phyloP scores from a whole-genome alignment of 108 stramenopile species.

The Skeletonema costatum region DNA sequence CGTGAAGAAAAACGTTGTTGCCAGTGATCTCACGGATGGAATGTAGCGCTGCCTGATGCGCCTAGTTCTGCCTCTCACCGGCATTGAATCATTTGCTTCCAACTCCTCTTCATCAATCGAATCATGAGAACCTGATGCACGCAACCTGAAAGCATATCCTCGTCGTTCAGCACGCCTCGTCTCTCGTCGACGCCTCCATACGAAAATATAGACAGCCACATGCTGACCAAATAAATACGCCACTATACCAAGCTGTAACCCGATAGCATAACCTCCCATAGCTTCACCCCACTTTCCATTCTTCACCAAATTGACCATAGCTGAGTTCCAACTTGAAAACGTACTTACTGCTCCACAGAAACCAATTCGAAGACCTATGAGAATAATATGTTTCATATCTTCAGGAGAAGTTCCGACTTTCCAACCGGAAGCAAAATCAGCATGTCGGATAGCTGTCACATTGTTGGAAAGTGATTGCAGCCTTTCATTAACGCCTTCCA shows the following conservation, averaged over 20 bases:
- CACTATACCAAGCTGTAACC: slow-evolving; percentile 76
- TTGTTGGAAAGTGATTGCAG: slow-evolving; percentile 48
- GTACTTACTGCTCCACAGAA: slow-evolving; percentile 82
- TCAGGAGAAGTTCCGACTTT: slow-evolving; percentile 79
- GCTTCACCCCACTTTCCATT: slow-evolving; percentile 68
- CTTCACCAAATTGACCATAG: slow-evolving; percentile 69
- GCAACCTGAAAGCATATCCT: slow-evolving; percentile 77
- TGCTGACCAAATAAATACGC: slow-evolving; percentile 84
- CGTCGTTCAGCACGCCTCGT: slow-evolving; percentile 57
- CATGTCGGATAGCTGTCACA: slow-evolving; percentile 53
- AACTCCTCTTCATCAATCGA: slow-evolving; percentile 12
- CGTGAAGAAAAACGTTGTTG: slow-evolving; percentile 71
- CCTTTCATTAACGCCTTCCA: slow-evolving; percentile 10
- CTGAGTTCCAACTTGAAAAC: slow-evolving; percentile 78
- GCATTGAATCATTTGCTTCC: slow-evolving; percentile 11
- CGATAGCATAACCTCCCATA: slow-evolving; percentile 68
- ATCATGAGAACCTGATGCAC: slow-evolving; percentile 37
- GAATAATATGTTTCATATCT: slow-evolving; percentile 79
- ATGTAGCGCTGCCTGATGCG: slow-evolving; percentile 19
- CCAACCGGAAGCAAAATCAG: slow-evolving; percentile 77
- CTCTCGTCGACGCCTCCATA: slow-evolving; percentile 78
- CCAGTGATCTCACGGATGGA: slow-evolving; percentile 70
- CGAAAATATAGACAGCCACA: slow-evolving; percentile 79
- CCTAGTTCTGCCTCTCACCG: not conserved
- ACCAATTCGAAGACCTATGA: slow-evolving; percentile 78